Conservation (phyloP, 805 yeast species). For the Saccharomycopsis schoenii region DNA sequence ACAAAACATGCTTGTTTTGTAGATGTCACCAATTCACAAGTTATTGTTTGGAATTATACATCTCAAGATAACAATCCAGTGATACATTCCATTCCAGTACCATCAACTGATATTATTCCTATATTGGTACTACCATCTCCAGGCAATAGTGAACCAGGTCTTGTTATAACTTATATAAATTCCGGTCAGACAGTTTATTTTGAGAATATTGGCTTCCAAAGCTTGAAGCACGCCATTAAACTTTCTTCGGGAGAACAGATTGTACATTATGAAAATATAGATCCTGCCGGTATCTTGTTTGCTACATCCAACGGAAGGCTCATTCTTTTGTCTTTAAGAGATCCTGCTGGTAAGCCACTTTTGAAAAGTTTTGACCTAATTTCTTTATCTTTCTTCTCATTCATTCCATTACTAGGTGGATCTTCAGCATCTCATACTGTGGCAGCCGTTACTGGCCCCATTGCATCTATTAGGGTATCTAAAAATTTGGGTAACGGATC, state of each 20-base stretch:
- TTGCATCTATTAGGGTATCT: slow-evolving; percentile 52
- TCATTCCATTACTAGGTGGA: slow-evolving; percentile 17
- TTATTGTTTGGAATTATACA: slow-evolving; percentile 60
- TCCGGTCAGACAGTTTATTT: slow-evolving; percentile 57
- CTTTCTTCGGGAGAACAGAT: slow-evolving; percentile 46
- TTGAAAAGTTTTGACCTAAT: slow-evolving; percentile 23
- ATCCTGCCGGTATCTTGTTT: slow-evolving; percentile 64
- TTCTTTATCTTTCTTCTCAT: slow-evolving; percentile 28
- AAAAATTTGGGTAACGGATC: slow-evolving; percentile 41
- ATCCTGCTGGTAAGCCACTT: slow-evolving; percentile 54
- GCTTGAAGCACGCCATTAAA: slow-evolving; percentile 38
- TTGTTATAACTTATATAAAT: slow-evolving; percentile 51
- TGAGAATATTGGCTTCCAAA: slow-evolving; percentile 63
- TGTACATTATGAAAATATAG: slow-evolving; percentile 46
- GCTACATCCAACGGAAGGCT: slow-evolving; percentile 66
- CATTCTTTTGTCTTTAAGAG: slow-evolving; percentile 51
- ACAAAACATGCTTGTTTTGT: slow-evolving; percentile 42
- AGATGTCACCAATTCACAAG: slow-evolving; percentile 25
- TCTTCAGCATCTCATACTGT: background rate
- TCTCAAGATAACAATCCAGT: slow-evolving; percentile 53
- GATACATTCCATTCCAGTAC: slow-evolving; percentile 25
- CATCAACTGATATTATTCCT: slow-evolving; percentile 29
- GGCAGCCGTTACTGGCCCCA: slow-evolving; percentile 27
- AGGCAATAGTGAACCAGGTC: slow-evolving; percentile 52
- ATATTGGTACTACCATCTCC: slow-evolving; percentile 48